A percentile compares a stretch with the other conserved stretches of the same genome.
These are phyloP conservation scores for Fusarium albosuccineum DNA, from an alignment of 2,329 filamentous ascomycete genomes.

Conservation along the genomic window DNA sequence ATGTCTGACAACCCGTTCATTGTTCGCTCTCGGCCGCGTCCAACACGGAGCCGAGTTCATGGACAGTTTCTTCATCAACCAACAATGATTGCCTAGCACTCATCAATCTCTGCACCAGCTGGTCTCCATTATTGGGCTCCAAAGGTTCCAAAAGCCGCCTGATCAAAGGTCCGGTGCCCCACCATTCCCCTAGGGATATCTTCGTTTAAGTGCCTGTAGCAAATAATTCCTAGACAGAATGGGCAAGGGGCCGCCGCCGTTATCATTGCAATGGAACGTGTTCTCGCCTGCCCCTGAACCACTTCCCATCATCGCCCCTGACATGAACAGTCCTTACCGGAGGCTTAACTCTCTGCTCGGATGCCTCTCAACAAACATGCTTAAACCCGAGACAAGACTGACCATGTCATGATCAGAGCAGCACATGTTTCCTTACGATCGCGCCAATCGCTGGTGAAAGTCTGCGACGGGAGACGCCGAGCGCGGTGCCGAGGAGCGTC, in stretches of 20 bases:
- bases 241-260: slow-evolving; percentile 2
- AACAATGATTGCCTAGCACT: slow-evolving; percentile 2
- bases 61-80: slow-evolving; percentile 1
- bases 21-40: slow-evolving; percentile 24
- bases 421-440: neutral
- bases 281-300: neutral
- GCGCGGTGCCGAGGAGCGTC: slow-evolving; percentile 21
- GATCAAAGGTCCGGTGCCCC: slow-evolving; percentile 18
- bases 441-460: slow-evolving; percentile 10
- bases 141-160: slow-evolving; percentile 24
- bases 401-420: neutral
- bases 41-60: slow-evolving; percentile 35
- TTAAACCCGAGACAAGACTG: neutral
- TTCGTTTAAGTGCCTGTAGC: neutral
- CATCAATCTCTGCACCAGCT: neutral
- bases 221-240: neutral
- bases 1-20: neutral
- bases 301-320: neutral
- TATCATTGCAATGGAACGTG: slow-evolving; percentile 5
- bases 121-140: slow-evolving; percentile 39
- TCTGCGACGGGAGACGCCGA: slow-evolving; percentile 33
- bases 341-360: neutral
- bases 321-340: slow-evolving; percentile 3
- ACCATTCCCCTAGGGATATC: slow-evolving; percentile 31
- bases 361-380: neutral